Conservation (phyloP, 768 basidiomycete species). For the Phallus indusiatus region DNA sequence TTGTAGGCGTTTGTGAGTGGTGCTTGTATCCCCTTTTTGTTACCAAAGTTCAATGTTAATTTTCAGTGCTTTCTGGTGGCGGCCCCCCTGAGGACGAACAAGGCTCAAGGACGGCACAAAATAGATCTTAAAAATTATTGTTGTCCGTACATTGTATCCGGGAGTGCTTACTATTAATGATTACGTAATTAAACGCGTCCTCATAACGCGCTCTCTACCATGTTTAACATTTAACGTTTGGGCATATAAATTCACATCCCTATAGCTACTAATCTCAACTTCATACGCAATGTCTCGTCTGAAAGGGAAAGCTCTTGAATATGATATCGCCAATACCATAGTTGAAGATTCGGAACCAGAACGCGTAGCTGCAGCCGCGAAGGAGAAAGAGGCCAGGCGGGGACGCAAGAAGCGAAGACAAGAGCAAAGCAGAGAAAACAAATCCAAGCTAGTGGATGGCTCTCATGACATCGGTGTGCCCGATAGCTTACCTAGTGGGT, state of each 20-base stretch:
- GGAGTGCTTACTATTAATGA: no score
- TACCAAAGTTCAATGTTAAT: background rate
- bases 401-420: slow-evolving; percentile 16
- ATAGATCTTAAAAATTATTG: no score
- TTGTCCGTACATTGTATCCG: no score
- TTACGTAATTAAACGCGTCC: no score
- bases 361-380: slow-evolving; percentile 26
- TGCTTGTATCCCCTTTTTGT: background rate
- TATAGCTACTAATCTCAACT: no score
- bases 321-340: slow-evolving; percentile 15
- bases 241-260: no score
- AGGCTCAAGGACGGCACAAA: background rate
- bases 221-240: no score
- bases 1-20: slow-evolving; percentile 24
- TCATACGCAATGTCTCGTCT: background rate
- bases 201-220: no score
- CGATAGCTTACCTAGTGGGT: background rate
- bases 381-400: slow-evolving; percentile 19
- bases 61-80: background rate
- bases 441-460: background rate
- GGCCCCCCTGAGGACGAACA: slow-evolving; percentile 1
- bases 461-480: background rate
- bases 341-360: slow-evolving; percentile 71
- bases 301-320: background rate
- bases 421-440: background rate